These are phyloP conservation scores for Hemerocallis citrina DNA, from an alignment of 106 monocot genomes.

Conservation along the genomic window DNA sequence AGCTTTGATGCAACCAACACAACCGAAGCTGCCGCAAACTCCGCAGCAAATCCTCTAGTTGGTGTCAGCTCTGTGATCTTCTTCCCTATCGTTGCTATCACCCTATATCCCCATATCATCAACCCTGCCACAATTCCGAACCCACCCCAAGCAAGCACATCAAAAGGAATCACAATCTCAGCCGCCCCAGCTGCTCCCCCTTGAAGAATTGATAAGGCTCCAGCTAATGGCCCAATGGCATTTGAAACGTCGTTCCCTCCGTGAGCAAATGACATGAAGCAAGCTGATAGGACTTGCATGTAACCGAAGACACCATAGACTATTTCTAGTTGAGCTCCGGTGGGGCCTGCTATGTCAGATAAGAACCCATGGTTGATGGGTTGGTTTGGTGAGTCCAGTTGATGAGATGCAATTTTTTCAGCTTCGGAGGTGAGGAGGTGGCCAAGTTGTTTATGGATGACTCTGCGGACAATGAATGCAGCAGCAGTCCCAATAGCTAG, in stretches of 20 bases:
- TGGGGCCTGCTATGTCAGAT: constrained; percentile 75
- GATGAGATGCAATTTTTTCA: constrained; percentile 16
- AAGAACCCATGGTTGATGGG: constrained; percentile 46
- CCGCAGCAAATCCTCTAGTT: constrained; percentile 91
- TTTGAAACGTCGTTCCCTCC: constrained; percentile 98
- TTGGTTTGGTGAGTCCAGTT: background rate
- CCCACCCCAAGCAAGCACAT: constrained; percentile 96
- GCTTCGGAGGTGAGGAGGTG: constrained; percentile 69
- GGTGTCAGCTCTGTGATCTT: constrained; percentile 97
- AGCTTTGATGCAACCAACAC: constrained; percentile 88
- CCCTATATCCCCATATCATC: constrained; percentile 96
- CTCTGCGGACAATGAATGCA: constrained; percentile 45
- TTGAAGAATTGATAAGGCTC: constrained; percentile 78
- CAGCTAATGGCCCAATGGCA: constrained; percentile 91
- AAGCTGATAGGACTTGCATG: constrained; percentile 97
- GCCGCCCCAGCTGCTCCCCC: constrained; percentile 26
- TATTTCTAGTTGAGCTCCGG: constrained; percentile 83
- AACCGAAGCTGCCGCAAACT: constrained; percentile 96
- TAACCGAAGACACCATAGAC: constrained; percentile 96
- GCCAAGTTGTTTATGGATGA: constrained; percentile 84
- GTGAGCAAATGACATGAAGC: constrained; percentile 99
- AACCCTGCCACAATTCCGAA: constrained; percentile 97
- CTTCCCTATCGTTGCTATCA: constrained; percentile 95
- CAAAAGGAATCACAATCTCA: constrained; percentile 79
- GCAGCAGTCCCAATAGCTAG: constrained; percentile 54